Conservation (phyloP, 192 early-diverging fungal species). For the Mortierella alpina region DNA sequence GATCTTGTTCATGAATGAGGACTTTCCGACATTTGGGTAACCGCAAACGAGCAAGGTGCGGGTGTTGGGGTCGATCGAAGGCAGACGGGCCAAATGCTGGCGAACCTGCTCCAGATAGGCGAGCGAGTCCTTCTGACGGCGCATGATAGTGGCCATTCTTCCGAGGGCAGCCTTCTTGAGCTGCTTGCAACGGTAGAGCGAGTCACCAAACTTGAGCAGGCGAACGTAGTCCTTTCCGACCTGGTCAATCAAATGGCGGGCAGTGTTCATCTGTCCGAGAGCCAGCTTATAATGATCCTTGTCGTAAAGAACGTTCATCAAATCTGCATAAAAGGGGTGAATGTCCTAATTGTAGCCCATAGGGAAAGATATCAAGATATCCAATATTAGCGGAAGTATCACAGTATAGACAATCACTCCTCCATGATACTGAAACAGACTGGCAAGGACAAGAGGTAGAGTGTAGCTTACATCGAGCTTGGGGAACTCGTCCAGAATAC, state of each 20-base stretch:
- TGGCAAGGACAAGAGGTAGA: too few relatives aligned
- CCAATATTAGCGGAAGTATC: too few relatives aligned
- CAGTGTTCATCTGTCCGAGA: conserved; percentile 97
- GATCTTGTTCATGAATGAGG: conserved; percentile 98
- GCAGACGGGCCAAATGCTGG: conserved; percentile 98
- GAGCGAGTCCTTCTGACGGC: conserved; percentile 96
- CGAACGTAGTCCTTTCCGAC: conserved; percentile 98
- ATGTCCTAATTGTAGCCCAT: conserved; percentile 78
- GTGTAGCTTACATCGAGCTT: conserved; percentile 87
- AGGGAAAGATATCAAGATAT: too few relatives aligned
- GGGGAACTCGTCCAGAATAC: conserved; percentile 97
- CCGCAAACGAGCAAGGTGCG: conserved; percentile 98
- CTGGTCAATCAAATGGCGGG: conserved; percentile 95
- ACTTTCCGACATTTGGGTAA: conserved; percentile 99
- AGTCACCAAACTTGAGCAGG: conserved; percentile 99
- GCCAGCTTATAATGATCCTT: conserved; percentile 99
- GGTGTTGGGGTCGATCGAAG: conserved; percentile 99
- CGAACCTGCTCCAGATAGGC: conserved; percentile 99
- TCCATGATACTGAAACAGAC: too few relatives aligned
- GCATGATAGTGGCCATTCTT: conserved; percentile 99
- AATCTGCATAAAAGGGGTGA: conserved; percentile 99
- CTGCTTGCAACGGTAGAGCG: conserved; percentile 99
- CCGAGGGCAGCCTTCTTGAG: conserved; percentile 98
- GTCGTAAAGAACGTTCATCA: conserved; percentile 99
- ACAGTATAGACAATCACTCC: too few relatives aligned